Percentiles rank a stretch among this genome's conserved stretches.
phyloP scores from a whole-genome alignment of 345 rosid genomes.

The Eucalyptus polybractea region DNA sequence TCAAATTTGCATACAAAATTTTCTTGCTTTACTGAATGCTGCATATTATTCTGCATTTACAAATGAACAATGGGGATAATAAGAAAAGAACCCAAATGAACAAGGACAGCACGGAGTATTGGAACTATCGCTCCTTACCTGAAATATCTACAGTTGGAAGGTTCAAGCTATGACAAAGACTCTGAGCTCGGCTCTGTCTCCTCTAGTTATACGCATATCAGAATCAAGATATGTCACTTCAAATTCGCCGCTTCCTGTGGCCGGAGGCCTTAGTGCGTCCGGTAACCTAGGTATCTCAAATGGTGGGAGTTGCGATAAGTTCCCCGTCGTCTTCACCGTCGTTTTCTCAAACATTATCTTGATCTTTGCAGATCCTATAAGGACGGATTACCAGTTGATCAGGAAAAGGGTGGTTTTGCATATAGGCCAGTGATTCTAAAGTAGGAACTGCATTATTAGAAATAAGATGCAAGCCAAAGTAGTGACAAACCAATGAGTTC shows the following conservation, averaged over 20 bases:
- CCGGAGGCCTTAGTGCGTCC: constrained; percentile 47
- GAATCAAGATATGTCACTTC: constrained; percentile 71
- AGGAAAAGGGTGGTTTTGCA: background rate
- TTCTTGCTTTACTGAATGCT: background rate
- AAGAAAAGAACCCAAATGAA: background rate
- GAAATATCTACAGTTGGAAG: background rate
- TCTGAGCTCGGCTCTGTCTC: constrained; percentile 80
- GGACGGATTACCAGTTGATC: background rate
- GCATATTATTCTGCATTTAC: background rate
- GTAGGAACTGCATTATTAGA: background rate
- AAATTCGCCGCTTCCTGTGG: constrained; percentile 60
- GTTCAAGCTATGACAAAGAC: constrained; percentile 51
- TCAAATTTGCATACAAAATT: background rate
- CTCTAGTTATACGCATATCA: constrained; percentile 72
- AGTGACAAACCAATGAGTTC: constrained; percentile 50
- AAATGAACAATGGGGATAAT: background rate
- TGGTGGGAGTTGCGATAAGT: constrained; percentile 64
- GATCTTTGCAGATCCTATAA: constrained; percentile 36
- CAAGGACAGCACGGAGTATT: background rate
- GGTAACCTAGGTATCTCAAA: constrained; percentile 73
- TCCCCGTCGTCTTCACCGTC: constrained; percentile 62
- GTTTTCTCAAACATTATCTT: constrained; percentile 73
- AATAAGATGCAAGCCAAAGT: background rate
- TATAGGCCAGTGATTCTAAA: background rate
- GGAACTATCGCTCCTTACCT: background rate